Evolutionary conservation across 768 basidiomycete species (phyloP), one percentile per base, ranked within the genome.

Genomic region (Fomitopsis serialis): DNA sequence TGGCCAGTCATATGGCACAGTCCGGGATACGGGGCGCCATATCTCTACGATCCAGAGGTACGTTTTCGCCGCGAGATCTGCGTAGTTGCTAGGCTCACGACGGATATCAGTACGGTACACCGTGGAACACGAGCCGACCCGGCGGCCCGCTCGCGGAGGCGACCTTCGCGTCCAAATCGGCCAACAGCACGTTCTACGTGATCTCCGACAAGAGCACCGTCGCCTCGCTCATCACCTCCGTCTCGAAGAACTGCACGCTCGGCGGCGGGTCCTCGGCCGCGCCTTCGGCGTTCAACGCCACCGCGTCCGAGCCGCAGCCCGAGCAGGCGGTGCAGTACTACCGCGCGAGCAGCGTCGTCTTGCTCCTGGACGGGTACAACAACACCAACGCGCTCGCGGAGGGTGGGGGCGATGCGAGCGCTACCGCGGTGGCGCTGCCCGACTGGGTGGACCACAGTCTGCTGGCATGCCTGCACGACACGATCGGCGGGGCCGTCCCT

Each of bases 331-430:
- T 21, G 57, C 79, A 87, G 54, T 88, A 87, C 64, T 88, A 82
- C 61, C 81, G 85, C 27, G 79, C 82, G 1, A 84, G 82, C 61
- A 84, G 77, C 43, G 74, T 85, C 35, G 78, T 76, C 2, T 70
- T 87, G 23, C 77, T 82, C 1, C 69, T 87, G 2, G 80, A 87
- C 50, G 80, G 80, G 0, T 87, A 87, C 62, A 86, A 87, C 60
- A 78, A 87, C 56, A 81, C 82, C 0, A 79, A 74, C 6, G 76
- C 71, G 2, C 66, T 80, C 23, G 29, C 6, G 29, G 15, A 40
- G 15, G 66, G 59, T 17, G 61, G 55, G 34, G 46, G 61, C 23
- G 58, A 64, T 1, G 59, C 54, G 25, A 70, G 79, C 21, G 56
- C 65, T 0, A 65, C 78, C 0, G 72, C 79, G 52, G 70, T 77